Percentiles rank a stretch among this genome's conserved stretches.
Conservation (phyloP, 2,329 filamentous ascomycete genomes). For the Emergomyces pasteurianus region DNA sequence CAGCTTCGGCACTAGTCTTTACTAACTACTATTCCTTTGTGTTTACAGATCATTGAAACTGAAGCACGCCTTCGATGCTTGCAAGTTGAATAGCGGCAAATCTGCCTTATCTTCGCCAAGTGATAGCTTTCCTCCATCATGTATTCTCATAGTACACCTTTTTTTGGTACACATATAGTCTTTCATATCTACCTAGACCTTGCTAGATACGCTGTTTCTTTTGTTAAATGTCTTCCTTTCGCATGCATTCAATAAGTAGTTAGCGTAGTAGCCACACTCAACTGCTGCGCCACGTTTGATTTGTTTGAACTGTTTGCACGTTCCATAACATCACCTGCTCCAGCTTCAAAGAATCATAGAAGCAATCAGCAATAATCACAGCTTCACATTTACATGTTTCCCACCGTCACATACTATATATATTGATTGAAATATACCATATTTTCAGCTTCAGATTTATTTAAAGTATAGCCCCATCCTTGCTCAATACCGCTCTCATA, state of each 20-base stretch:
- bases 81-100: constrained; percentile 52
- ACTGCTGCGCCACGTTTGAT: constrained; percentile 2
- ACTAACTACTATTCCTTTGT: neutral
- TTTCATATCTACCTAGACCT: constrained; percentile 22
- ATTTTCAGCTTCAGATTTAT: neutral
- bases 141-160: constrained; percentile 15
- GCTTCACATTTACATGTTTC: neutral
- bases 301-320: constrained; percentile 6
- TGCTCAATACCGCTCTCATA: neutral
- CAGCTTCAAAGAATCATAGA: neutral
- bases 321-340: neutral
- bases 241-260: neutral
- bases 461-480: neutral
- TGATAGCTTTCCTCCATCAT: neutral
- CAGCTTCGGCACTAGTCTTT: constrained; percentile 9
- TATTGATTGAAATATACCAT: neutral
- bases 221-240: constrained; percentile 2
- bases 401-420: neutral
- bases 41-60: constrained; percentile 64
- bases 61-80: constrained; percentile 83
- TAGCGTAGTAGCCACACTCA: too few relatives aligned
- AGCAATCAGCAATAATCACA: neutral
- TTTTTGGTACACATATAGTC: constrained; percentile 26
- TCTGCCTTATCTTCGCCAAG: constrained; percentile 1
- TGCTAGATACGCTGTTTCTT: constrained; percentile 21